phyloP scores from a whole-genome alignment of 768 basidiomycete genomes.

The Xerocomus spinulosus region DNA sequence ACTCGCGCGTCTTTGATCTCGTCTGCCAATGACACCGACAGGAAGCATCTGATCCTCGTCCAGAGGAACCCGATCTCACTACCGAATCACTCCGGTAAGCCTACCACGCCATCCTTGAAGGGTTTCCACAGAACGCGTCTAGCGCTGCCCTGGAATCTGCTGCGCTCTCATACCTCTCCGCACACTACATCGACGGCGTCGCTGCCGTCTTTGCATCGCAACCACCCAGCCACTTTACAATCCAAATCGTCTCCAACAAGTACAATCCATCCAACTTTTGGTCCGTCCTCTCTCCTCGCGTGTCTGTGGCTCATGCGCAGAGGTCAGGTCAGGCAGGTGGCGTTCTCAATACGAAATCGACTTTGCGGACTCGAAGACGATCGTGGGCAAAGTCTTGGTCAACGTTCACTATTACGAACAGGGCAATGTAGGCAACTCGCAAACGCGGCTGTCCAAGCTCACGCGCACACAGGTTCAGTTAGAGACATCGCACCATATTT shows the following conservation, averaged over 20 bases:
- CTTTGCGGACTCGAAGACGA: constrained; percentile 46
- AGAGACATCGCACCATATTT: constrained; percentile 63
- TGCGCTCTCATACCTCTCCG: constrained; percentile 59
- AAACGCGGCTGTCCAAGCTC: background rate
- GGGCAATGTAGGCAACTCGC: constrained; percentile 64
- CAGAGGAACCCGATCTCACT: constrained; percentile 55
- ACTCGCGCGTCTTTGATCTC: background rate
- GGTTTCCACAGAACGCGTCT: background rate
- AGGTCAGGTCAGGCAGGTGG: constrained; percentile 87
- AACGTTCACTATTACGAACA: constrained; percentile 98
- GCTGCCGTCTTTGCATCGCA: constrained; percentile 62
- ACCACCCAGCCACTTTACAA: constrained; percentile 46
- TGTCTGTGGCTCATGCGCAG: background rate
- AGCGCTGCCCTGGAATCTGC: constrained; percentile 72
- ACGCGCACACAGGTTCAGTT: constrained; percentile 72
- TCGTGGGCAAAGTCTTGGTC: constrained; percentile 71
- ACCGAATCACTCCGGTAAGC: constrained; percentile 75
- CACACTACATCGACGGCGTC: constrained; percentile 83
- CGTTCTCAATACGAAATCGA: constrained; percentile 81
- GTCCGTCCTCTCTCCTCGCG: constrained; percentile 35
- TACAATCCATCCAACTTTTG: constrained; percentile 94
- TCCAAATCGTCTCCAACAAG: constrained; percentile 92
- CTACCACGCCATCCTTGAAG: background rate
- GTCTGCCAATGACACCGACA: constrained; percentile 22
- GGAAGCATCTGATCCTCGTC: constrained; percentile 75